These are phyloP conservation scores for Tricholoma saponaceum DNA, from an alignment of 768 basidiomycete species.

Conservation along the genomic window DNA sequence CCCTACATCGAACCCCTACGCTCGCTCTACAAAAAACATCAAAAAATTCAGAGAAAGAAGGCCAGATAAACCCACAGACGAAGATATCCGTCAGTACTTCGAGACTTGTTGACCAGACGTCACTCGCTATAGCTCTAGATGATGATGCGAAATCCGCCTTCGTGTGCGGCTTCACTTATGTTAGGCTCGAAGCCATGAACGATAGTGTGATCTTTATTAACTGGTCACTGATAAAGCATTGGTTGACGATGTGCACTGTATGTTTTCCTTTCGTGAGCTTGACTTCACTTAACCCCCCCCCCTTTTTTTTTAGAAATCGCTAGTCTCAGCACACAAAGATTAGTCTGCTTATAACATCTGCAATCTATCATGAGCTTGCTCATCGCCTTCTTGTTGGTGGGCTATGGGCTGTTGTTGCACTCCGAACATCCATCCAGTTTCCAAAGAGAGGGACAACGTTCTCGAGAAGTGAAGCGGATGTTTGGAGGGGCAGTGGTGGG, in stretches of 20 bases:
- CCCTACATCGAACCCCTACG: background rate
- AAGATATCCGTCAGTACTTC: background rate
- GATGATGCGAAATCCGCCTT: background rate
- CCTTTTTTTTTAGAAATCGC: conserved; percentile 1
- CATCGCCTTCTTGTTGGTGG: background rate
- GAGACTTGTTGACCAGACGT: background rate
- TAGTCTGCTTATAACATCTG: background rate
- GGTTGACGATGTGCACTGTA: background rate
- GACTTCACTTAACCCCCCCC: background rate
- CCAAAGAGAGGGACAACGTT: background rate
- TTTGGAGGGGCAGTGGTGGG: background rate
- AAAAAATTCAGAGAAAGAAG: background rate
- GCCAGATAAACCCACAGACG: background rate
- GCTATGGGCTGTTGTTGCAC: background rate
- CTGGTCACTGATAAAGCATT: background rate
- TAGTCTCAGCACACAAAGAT: background rate
- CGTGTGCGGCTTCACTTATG: background rate
- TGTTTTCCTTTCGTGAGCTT: background rate
- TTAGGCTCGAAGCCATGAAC: background rate
- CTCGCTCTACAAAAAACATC: background rate
- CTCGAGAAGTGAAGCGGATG: background rate
- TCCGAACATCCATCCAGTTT: background rate
- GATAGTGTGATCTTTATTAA: background rate
- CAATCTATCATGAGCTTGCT: background rate
- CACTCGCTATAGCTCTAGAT: background rate